phyloP scores from a whole-genome alignment of 2,329 filamentous ascomycete genomes.

The Harringtonia aguacate region DNA sequence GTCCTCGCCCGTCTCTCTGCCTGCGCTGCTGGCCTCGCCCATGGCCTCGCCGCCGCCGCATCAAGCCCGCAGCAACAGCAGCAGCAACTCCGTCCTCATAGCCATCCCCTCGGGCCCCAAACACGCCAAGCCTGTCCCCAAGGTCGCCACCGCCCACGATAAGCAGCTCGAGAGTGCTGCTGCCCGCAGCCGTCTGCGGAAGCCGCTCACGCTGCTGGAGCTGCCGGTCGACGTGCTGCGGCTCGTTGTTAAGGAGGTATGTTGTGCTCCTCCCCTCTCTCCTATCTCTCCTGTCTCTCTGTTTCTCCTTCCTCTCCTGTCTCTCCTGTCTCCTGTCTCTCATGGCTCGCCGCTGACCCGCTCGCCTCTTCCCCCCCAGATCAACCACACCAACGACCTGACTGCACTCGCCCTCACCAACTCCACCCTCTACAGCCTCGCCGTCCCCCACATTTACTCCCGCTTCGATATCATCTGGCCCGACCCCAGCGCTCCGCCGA shows the following conservation, averaged over 20 bases:
- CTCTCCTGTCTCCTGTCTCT: neutral
- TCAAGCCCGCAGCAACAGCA: slow-evolving; percentile 1
- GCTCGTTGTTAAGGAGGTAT: slow-evolving; percentile 68
- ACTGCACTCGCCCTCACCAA: slow-evolving; percentile 69
- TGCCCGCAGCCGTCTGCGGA: slow-evolving; percentile 41
- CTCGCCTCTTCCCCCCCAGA: slow-evolving; percentile 30
- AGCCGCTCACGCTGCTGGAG: slow-evolving; percentile 57
- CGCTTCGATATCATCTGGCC: slow-evolving; percentile 87
- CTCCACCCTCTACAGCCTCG: slow-evolving; percentile 63
- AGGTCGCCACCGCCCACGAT: slow-evolving; percentile 31
- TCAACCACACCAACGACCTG: slow-evolving; percentile 73
- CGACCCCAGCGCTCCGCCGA: slow-evolving; percentile 51
- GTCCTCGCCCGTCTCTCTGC: no score
- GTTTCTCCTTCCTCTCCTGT: neutral
- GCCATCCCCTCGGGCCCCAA: neutral
- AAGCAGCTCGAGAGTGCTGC: slow-evolving; percentile 55
- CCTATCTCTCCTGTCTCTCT: neutral
- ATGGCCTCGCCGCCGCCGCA: neutral
- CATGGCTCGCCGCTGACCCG: neutral
- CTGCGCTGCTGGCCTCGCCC: neutral
- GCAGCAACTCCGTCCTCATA: neutral
- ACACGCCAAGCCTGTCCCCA: slow-evolving; percentile 6
- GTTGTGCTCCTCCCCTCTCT: slow-evolving; percentile 10
- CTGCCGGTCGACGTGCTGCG: slow-evolving; percentile 70
- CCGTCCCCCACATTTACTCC: slow-evolving; percentile 71